Conservation (phyloP, 345 rosid species). For the Cardamine resedifolia region DNA sequence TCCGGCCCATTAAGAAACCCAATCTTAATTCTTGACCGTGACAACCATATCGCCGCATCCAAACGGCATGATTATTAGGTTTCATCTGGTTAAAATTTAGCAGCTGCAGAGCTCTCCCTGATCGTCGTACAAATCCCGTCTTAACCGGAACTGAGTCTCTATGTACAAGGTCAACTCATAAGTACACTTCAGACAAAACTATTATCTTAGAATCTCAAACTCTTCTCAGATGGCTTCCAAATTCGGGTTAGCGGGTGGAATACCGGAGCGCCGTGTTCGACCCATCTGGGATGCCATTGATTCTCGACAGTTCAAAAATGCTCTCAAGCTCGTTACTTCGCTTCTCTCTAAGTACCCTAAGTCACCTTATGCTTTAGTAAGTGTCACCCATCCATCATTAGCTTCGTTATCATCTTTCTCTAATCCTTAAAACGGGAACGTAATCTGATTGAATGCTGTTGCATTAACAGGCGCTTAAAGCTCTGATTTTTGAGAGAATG, state of each 20-base stretch:
- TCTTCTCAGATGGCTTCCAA: slow-evolving; percentile 69
- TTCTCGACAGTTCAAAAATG: slow-evolving; percentile 93
- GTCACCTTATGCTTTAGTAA: slow-evolving; percentile 89
- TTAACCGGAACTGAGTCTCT: slow-evolving; percentile 7
- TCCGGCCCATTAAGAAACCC: slow-evolving; percentile 30
- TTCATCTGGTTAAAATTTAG: slow-evolving; percentile 22
- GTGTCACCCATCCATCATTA: slow-evolving; percentile 14
- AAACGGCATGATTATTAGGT: slow-evolving; percentile 49
- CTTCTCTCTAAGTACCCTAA: slow-evolving; percentile 80
- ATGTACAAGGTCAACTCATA: slow-evolving; percentile 27
- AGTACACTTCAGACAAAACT: slow-evolving; percentile 4
- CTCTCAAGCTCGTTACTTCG: slow-evolving; percentile 73
- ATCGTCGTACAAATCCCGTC: slow-evolving; percentile 5
- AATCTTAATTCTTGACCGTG: background rate
- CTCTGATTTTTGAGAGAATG: slow-evolving; percentile 81
- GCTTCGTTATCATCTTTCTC: background rate
- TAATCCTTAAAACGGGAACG: background rate
- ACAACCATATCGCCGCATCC: slow-evolving; percentile 30
- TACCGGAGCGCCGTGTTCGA: slow-evolving; percentile 97
- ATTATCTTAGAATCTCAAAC: background rate
- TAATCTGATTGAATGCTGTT: slow-evolving; percentile 27
- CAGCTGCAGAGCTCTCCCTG: slow-evolving; percentile 13
- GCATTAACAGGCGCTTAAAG: slow-evolving; percentile 71
- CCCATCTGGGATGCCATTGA: slow-evolving; percentile 98
- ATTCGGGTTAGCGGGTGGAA: slow-evolving; percentile 89